Percentiles rank a stretch among this genome's conserved stretches.
phyloP scores from a whole-genome alignment of 169 alveolate species.

The Eimeria acervulina region DNA sequence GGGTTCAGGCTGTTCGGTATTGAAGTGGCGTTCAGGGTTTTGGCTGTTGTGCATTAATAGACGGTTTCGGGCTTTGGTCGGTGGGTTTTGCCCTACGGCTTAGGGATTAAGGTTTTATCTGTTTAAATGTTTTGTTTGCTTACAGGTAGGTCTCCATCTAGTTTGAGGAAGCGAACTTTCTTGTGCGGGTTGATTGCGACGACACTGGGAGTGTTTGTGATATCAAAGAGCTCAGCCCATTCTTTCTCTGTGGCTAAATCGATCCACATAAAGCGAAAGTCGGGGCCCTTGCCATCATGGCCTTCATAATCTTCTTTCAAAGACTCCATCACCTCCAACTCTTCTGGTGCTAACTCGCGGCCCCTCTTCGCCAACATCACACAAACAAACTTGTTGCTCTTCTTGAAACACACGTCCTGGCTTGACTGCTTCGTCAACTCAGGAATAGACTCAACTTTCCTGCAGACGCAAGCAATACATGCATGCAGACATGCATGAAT shows the following conservation, averaged over 20 bases:
- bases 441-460: slow-evolving; percentile 91
- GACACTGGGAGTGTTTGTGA: slow-evolving; percentile 89
- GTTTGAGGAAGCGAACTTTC: slow-evolving; percentile 53
- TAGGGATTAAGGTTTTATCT: too few species aligned
- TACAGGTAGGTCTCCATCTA: slow-evolving; percentile 48
- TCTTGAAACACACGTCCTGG: slow-evolving; percentile 92
- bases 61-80: too few species aligned
- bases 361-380: slow-evolving; percentile 91
- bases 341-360: slow-evolving; percentile 86
- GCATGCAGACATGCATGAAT: slow-evolving; percentile 81
- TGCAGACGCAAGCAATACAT: slow-evolving; percentile 80
- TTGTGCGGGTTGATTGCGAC: slow-evolving; percentile 74
- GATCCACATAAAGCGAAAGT: slow-evolving; percentile 94
- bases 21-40: too few species aligned
- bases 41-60: too few species aligned
- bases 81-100: too few species aligned
- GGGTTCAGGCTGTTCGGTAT: too few species aligned
- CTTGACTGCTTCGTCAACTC: slow-evolving; percentile 91
- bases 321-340: slow-evolving; percentile 90
- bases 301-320: slow-evolving; percentile 90
- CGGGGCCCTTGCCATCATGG: slow-evolving; percentile 90
- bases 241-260: slow-evolving; percentile 89
- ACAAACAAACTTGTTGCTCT: slow-evolving; percentile 89
- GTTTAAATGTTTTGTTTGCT: background rate
- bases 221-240: slow-evolving; percentile 87